These are phyloP conservation scores for Xylaria longipes DNA, from an alignment of 495 filamentous ascomycete genomes.

Conservation along the genomic window DNA sequence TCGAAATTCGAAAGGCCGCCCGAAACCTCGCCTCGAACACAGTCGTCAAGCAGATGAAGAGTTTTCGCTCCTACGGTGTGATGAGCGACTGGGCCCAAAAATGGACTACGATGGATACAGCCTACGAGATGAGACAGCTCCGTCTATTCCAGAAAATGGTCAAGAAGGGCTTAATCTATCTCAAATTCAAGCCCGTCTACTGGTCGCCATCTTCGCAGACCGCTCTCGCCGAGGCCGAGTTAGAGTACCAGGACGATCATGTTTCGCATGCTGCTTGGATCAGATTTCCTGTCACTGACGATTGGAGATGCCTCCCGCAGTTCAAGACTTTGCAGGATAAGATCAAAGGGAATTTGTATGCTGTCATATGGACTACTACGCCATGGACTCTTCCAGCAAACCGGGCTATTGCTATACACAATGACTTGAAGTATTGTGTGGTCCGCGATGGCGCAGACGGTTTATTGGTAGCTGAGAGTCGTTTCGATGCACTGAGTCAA, in stretches of 20 bases:
- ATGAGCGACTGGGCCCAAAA: conserved; percentile 94
- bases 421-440: conserved; percentile 75
- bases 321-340: conserved; percentile 40
- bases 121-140: conserved; percentile 87
- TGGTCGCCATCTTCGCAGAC: conserved; percentile 93
- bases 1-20: conserved; percentile 71
- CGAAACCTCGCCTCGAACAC: conserved; percentile 74
- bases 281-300: conserved; percentile 69
- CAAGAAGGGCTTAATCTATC: conserved; percentile 81
- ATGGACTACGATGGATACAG: conserved; percentile 90
- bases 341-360: conserved; percentile 58
- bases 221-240: conserved; percentile 91
- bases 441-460: conserved; percentile 63
- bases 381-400: conserved; percentile 98
- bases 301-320: conserved; percentile 51
- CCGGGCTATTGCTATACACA: conserved; percentile 79
- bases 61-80: conserved; percentile 82
- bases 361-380: conserved; percentile 95
- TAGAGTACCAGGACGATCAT: conserved; percentile 92
- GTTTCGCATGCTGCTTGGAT: conserved; percentile 81
- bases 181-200: conserved; percentile 90
- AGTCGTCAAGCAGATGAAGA: conserved; percentile 79
- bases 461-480: conserved; percentile 64
- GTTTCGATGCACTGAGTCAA: conserved; percentile 57
- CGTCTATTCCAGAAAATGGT: conserved; percentile 86